phyloP scores from a whole-genome alignment of 129 eudicot genomes.

The Flaveria ramosissima region DNA sequence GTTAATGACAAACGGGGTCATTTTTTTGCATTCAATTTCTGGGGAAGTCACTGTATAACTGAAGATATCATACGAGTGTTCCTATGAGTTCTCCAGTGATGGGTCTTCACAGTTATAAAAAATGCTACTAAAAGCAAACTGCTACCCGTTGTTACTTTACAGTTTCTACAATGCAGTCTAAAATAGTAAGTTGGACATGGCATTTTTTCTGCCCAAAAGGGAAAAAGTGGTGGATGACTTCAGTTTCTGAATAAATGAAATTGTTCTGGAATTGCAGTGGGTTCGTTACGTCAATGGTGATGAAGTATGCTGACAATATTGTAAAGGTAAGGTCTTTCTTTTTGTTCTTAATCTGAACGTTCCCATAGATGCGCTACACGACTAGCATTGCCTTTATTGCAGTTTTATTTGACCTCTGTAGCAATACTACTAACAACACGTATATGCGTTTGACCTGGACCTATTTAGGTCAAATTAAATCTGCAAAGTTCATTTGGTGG shows the following conservation, averaged over 20 bases:
- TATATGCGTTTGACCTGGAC: background rate
- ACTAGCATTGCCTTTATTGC: slow-evolving; percentile 29
- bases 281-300: slow-evolving; percentile 97
- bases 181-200: background rate
- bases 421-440: slow-evolving; percentile 92
- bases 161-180: background rate
- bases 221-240: background rate
- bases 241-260: background rate
- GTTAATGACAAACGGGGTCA: background rate
- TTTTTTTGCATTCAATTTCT: background rate
- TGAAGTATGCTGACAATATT: slow-evolving; percentile 98
- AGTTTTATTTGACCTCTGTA: slow-evolving; percentile 96
- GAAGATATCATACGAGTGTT: background rate
- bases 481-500: background rate
- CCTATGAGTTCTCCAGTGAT: background rate
- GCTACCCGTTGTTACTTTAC: background rate
- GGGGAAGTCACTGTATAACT: background rate
- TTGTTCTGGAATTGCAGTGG: slow-evolving; percentile 58
- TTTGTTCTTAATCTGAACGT: slow-evolving; percentile 23
- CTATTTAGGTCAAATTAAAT: background rate
- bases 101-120: background rate
- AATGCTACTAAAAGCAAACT: background rate
- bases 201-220: background rate
- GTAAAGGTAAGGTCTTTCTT: slow-evolving; percentile 64
- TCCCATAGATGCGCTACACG: background rate